Base-by-base conservation (phyloP, 208 protist species). In the Acanthamoeba sp. region DNA sequence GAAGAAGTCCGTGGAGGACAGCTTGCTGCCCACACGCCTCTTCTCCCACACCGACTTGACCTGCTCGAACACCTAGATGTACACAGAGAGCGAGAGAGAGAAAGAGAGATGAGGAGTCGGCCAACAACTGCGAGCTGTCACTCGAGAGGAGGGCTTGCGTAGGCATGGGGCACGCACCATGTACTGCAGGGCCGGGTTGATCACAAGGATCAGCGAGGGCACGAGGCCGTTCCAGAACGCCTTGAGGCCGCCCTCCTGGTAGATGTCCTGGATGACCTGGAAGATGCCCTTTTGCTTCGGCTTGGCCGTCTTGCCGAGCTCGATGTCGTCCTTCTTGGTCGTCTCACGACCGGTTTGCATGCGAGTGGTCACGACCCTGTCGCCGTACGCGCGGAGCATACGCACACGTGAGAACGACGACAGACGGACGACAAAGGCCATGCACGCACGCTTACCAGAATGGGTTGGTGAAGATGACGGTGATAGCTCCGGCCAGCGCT, bases 131-230 rank as follows among this genome's bases (percentile, higher is more conserved):
- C n/a, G n/a, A n/a, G n/a, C n/a, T n/a, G n/a, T n/a, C n/a, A n/a
- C n/a, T n/a, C n/a, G n/a, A n/a, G n/a, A n/a, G n/a, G n/a, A n/a
- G n/a, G n/a, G n/a, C n/a, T 50, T 52, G 27, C 2, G 14, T 85
- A 36, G 50, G n/a, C 9, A 16, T 10, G 18, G 14, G 18, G 2
- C 55, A 29, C 59, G 32, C 66, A 93, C 90, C 90, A 93, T 93
- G 71, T 93, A 93, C 38, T 93, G 90, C 20, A 93, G 59, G 90
- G 90, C 59, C 16, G 90, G 90, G 52, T 93, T 93, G 90, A 66
- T 69, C n/a, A 93, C 90, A 6, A 93, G 69, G 69, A 93, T 84
- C 12, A 93, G 38, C 0, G 90, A 93, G 22, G 90, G 90, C 32
- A 93, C 38, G 29, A 93, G 71, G 1, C 59, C 59, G 71, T 84